phyloP scores from a whole-genome alignment of 2,329 filamentous ascomycete genomes.

The Xylaria digitata region DNA sequence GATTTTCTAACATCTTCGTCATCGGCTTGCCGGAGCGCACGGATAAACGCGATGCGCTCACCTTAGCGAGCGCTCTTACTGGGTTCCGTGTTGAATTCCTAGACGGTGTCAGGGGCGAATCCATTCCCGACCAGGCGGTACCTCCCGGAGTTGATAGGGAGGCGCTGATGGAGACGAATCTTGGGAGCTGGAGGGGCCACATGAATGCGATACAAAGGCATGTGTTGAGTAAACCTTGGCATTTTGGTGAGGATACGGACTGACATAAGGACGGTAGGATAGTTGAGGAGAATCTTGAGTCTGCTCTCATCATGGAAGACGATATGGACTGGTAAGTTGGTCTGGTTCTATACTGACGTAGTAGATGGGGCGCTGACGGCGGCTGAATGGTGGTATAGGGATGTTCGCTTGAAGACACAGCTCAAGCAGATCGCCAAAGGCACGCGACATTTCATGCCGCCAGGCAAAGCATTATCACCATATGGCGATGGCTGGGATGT shows the following conservation, averaged over 20 bases:
- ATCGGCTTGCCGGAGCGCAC: slow-evolving; percentile 59
- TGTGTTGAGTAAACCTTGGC: not conserved
- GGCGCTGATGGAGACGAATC: slow-evolving; percentile 47
- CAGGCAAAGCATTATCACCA: slow-evolving; percentile 40
- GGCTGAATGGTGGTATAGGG: slow-evolving; percentile 32
- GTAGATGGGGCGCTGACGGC: not conserved
- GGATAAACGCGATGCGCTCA: slow-evolving; percentile 61
- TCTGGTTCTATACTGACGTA: not conserved
- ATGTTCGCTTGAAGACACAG: slow-evolving; percentile 51
- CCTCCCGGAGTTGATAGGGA: slow-evolving; percentile 25
- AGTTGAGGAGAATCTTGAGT: slow-evolving; percentile 50
- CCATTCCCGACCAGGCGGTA: slow-evolving; percentile 55
- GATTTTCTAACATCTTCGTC: slow-evolving; percentile 52
- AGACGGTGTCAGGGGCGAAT: slow-evolving; percentile 55
- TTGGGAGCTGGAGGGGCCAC: slow-evolving; percentile 56
- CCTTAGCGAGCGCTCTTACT: slow-evolving; percentile 55
- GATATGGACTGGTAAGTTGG: slow-evolving; percentile 41
- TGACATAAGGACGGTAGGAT: slow-evolving; percentile 41
- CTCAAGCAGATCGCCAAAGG: slow-evolving; percentile 48
- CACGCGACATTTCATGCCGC: slow-evolving; percentile 48
- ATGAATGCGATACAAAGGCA: slow-evolving; percentile 52
- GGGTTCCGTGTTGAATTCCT: slow-evolving; percentile 58
- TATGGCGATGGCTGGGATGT: slow-evolving; percentile 46
- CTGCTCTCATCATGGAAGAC: slow-evolving; percentile 55
- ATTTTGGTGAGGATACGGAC: not conserved